Conservation (phyloP, 805 yeast genomes). For the Saccharomycodes ludwigii region DNA sequence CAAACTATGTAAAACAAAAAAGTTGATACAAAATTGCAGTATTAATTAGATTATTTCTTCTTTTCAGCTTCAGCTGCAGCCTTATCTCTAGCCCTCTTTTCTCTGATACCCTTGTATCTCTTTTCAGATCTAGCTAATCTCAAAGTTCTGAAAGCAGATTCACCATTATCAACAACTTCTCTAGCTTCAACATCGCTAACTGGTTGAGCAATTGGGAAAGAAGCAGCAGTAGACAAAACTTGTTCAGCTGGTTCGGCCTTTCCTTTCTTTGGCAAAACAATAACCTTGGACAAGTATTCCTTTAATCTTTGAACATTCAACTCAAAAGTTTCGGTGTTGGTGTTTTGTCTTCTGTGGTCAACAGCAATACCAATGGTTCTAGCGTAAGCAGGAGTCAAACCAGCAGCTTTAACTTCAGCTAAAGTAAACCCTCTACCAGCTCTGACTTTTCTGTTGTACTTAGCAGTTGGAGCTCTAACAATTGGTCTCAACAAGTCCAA, state of each 20-base stretch:
- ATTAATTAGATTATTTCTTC: slow-evolving; percentile 62
- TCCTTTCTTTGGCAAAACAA: slow-evolving; percentile 89
- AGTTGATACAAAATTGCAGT: too few species aligned
- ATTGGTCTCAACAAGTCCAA: slow-evolving; percentile 92
- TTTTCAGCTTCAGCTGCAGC: slow-evolving; percentile 99
- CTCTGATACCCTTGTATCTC: slow-evolving; percentile 91
- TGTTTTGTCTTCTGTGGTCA: slow-evolving; percentile 99
- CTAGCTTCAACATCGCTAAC: slow-evolving; percentile 65
- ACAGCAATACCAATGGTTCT: slow-evolving; percentile 98
- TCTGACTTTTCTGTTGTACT: slow-evolving; percentile 98
- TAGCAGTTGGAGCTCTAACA: slow-evolving; percentile 97
- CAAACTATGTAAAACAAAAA: not conserved
- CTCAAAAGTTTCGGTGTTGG: slow-evolving; percentile 89
- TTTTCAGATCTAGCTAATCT: slow-evolving; percentile 92
- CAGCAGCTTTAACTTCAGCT: slow-evolving; percentile 97
- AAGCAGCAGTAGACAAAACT: slow-evolving; percentile 57
- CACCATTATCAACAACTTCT: slow-evolving; percentile 69
- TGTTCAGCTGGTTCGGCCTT: slow-evolving; percentile 71
- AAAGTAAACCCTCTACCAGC: slow-evolving; percentile 99
- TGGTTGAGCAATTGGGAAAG: slow-evolving; percentile 88
- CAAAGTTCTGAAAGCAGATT: slow-evolving; percentile 86
- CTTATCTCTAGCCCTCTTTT: slow-evolving; percentile 91
- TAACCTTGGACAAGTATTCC: slow-evolving; percentile 92
- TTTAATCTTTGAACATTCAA: slow-evolving; percentile 90
- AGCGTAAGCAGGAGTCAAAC: slow-evolving; percentile 87